Conservation (phyloP, 2,329 filamentous ascomycete genomes). For the Claviceps digitariae region DNA sequence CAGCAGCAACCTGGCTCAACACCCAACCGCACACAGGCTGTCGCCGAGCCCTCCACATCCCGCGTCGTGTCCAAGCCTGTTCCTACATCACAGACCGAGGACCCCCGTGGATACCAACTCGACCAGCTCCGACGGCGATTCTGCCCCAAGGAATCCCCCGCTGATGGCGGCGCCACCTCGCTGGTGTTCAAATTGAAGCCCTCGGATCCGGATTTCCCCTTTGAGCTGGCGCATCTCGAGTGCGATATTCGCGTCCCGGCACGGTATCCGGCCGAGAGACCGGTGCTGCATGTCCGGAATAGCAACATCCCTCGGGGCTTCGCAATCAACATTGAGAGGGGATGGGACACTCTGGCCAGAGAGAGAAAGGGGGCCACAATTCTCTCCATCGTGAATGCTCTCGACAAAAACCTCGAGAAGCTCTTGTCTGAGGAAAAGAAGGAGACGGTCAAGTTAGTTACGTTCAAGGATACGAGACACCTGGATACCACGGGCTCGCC, state of each 20-base stretch:
- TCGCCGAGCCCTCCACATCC: slow-evolving; percentile 27
- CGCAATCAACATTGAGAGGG: slow-evolving; percentile 61
- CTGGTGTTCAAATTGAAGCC: slow-evolving; percentile 54
- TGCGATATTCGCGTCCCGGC: slow-evolving; percentile 54
- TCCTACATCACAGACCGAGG: slow-evolving; percentile 47
- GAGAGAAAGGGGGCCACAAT: slow-evolving; percentile 44
- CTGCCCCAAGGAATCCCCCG: slow-evolving; percentile 30
- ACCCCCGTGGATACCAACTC: slow-evolving; percentile 63
- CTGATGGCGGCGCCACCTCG: slow-evolving; percentile 35
- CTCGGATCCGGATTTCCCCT: slow-evolving; percentile 75
- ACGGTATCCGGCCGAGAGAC: slow-evolving; percentile 44
- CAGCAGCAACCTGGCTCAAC: slow-evolving; percentile 15
- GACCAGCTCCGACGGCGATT: slow-evolving; percentile 59
- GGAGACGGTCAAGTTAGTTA: slow-evolving; percentile 57
- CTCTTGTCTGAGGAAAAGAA: slow-evolving; percentile 57
- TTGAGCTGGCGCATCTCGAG: slow-evolving; percentile 55
- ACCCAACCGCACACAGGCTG: slow-evolving; percentile 29
- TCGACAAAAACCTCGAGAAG: slow-evolving; percentile 59
- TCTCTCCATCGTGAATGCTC: slow-evolving; percentile 50
- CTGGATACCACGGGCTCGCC: slow-evolving; percentile 15
- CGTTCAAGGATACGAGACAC: slow-evolving; percentile 43
- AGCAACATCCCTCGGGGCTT: slow-evolving; percentile 57
- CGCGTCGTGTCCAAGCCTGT: slow-evolving; percentile 52
- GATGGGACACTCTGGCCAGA: slow-evolving; percentile 52
- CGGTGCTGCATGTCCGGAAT: slow-evolving; percentile 52